Conservation (phyloP, 2,329 filamentous ascomycete genomes). For the Dactylellina cionopaga region DNA sequence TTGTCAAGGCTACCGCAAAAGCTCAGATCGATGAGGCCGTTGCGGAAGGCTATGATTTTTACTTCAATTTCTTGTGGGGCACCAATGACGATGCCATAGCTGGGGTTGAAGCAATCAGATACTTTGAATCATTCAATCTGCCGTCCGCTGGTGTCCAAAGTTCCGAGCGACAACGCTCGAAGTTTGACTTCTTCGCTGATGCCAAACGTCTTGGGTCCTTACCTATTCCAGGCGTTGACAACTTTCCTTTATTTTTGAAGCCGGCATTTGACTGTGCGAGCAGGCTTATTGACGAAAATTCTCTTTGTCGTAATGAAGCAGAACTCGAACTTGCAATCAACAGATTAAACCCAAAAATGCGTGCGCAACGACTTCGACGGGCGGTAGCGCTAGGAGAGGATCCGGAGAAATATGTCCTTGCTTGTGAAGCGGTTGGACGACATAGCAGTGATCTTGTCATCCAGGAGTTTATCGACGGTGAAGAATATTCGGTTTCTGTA, state of each 20-base stretch:
- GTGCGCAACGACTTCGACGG: not conserved
- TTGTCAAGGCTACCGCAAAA: conserved; percentile 10
- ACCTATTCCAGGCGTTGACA: not conserved
- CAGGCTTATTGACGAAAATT: conserved; percentile 3
- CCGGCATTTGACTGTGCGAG: not conserved
- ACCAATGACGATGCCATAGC: conserved; percentile 1
- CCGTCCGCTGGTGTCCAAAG: conserved; percentile 2
- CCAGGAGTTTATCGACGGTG: conserved; percentile 2
- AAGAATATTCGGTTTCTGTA: not conserved
- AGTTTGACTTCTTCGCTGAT: conserved; percentile 1
- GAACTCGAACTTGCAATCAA: not conserved
- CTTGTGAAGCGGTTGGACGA: not conserved
- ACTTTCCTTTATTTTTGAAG: not conserved
- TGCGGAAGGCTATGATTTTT: conserved; percentile 12
- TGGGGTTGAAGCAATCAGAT: conserved; percentile 8
- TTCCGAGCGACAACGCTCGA: not conserved
- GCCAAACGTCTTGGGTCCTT: not conserved
- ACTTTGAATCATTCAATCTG: not conserved
- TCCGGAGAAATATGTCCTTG: not conserved
- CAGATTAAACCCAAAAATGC: not conserved
- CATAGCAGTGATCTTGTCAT: not conserved
- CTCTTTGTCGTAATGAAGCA: not conserved
- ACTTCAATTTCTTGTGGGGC: conserved; percentile 1
- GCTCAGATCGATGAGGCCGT: conserved; percentile 4
- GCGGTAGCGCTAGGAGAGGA: not conserved